phyloP scores from a whole-genome alignment of 768 basidiomycete genomes.

The Podaxis sp. region DNA sequence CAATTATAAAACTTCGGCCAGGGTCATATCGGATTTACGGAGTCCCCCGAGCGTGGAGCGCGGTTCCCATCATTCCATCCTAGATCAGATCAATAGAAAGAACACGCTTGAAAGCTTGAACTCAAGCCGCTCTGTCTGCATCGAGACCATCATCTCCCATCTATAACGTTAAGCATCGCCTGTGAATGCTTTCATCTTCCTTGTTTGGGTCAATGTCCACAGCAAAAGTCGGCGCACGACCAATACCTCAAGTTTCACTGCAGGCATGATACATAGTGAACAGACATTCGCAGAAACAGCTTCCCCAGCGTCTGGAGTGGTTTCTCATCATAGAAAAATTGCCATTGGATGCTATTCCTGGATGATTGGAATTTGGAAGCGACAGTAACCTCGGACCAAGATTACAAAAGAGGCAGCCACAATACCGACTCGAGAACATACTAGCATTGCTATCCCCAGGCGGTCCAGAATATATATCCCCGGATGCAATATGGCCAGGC shows the following conservation, averaged over 20 bases:
- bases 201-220: neutral
- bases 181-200: neutral
- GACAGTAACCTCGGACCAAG: neutral
- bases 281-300: neutral
- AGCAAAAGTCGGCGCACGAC: neutral
- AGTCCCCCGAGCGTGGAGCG: neutral
- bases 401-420: neutral
- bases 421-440: neutral
- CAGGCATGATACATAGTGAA: neutral
- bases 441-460: neutral
- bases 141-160: neutral
- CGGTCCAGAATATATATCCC: neutral
- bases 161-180: neutral
- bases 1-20: neutral
- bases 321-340: neutral
- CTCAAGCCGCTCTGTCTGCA: neutral
- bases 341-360: neutral
- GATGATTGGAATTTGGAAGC: neutral
- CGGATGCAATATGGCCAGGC: neutral
- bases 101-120: neutral
- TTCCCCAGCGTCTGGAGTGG: neutral
- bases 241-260: neutral
- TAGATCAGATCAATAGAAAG: constrained; percentile 15
- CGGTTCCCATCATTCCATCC: constrained; percentile 2
- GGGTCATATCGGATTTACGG: constrained; percentile 1